Percentiles rank a stretch among this genome's conserved stretches.
Evolutionary conservation across 768 basidiomycete genomes (phyloP).

Genomic region (Podaxis sp.): DNA sequence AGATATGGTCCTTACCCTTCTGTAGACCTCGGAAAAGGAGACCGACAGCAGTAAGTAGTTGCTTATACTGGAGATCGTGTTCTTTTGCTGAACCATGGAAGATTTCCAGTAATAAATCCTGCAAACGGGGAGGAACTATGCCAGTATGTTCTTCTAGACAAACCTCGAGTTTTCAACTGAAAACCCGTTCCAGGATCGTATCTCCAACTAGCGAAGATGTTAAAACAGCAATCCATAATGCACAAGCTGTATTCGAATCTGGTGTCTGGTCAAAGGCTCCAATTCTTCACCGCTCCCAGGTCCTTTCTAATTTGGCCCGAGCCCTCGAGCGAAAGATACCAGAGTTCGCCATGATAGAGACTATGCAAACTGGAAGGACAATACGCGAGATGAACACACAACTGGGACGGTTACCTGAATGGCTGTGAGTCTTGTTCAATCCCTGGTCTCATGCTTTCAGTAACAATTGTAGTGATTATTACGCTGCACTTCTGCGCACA

Average conservation of each 20-base stretch:
- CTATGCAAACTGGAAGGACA: conserved; percentile 76
- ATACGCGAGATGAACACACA: conserved; percentile 85
- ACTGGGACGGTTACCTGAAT: conserved; percentile 76
- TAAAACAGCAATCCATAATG: conserved; percentile 46
- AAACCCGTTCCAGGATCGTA: conserved; percentile 43
- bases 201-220: conserved; percentile 56
- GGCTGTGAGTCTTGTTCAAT: conserved; percentile 58
- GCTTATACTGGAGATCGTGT: not conserved
- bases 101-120: conserved; percentile 62
- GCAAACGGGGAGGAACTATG: conserved; percentile 62
- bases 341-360: conserved; percentile 65
- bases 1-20: conserved; percentile 13
- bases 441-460: not conserved
- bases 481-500: conserved; percentile 71
- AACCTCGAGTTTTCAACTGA: not conserved
- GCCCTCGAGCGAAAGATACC: conserved; percentile 56
- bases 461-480: conserved; percentile 61
- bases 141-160: conserved; percentile 36
- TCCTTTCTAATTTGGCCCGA: conserved; percentile 65
- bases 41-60: conserved; percentile 21
- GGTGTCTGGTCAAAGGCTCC: conserved; percentile 74
- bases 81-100: conserved; percentile 20
- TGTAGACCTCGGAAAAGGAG: conserved; percentile 4
- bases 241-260: conserved; percentile 59
- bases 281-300: conserved; percentile 56